phyloP scores from a whole-genome alignment of 495 filamentous ascomycete genomes.

The Ascodesmis nigricans region DNA sequence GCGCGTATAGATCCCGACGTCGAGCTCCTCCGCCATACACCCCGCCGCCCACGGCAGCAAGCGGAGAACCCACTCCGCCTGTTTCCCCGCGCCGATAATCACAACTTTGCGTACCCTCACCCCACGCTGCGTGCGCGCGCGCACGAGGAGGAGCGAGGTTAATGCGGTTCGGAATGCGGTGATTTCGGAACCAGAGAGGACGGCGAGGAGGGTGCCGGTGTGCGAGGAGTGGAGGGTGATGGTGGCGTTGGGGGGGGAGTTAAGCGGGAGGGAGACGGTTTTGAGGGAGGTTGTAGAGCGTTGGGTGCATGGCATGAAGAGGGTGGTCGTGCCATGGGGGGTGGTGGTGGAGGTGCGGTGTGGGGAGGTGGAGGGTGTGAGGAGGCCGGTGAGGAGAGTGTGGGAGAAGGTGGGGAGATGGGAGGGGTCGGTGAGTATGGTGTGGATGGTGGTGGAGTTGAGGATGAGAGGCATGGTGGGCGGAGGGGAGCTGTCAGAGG shows the following conservation, averaged over 20 bases:
- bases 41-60: conserved; percentile 28
- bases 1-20: no score
- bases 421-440: not conserved
- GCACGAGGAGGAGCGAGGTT: conserved; percentile 50
- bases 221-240: conserved; percentile 46
- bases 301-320: conserved; percentile 70
- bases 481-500: not conserved
- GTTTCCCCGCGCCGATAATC: conserved; percentile 75
- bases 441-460: not conserved
- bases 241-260: conserved; percentile 40
- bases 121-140: conserved; percentile 32
- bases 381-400: not conserved
- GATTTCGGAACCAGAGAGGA: conserved; percentile 66
- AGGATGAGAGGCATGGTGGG: not conserved
- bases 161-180: conserved; percentile 90
- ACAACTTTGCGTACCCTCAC: conserved; percentile 39
- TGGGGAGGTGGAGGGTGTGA: conserved; percentile 37
- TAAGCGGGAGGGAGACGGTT: conserved; percentile 12
- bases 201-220: conserved; percentile 45
- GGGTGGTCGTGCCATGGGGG: conserved; percentile 51
- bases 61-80: conserved; percentile 80
- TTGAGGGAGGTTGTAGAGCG: conserved; percentile 15
- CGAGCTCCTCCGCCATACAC: conserved; percentile 9
- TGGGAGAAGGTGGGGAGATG: not conserved
- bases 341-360: conserved; percentile 47